A percentile compares a stretch with the other conserved stretches of the same genome.
Conservation (phyloP, 768 basidiomycete genomes). For the Amyloporia xantha region DNA sequence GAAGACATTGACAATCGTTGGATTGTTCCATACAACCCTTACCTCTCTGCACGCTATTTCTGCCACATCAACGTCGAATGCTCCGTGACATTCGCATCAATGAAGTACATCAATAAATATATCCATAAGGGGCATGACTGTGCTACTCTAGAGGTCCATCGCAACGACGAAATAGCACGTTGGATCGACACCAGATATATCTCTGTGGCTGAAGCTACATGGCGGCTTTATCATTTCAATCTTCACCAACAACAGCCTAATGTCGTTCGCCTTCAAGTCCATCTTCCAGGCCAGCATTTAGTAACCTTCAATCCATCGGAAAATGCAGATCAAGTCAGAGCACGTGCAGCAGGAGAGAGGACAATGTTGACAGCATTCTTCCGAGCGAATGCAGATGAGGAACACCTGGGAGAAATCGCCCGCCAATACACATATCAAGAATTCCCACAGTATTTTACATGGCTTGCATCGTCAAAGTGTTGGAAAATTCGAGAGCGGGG, state of each 20-base stretch:
- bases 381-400: conserved; percentile 10
- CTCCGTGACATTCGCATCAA: conserved; percentile 27
- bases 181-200: conserved; percentile 36
- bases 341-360: conserved; percentile 9
- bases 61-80: conserved; percentile 50
- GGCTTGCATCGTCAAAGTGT: conserved; percentile 12
- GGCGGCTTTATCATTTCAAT: conserved; percentile 26
- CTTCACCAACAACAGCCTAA: conserved; percentile 19
- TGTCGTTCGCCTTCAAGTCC: conserved; percentile 36
- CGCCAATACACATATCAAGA: conserved; percentile 29
- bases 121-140: conserved; percentile 43
- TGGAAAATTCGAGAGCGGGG: conserved; percentile 27
- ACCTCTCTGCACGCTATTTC: conserved; percentile 28
- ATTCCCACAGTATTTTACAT: conserved; percentile 29
- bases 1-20: conserved; percentile 26
- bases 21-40: conserved; percentile 37
- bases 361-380: conserved; percentile 29
- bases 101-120: conserved; percentile 46
- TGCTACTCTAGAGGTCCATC: conserved; percentile 27
- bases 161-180: conserved; percentile 27
- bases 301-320: conserved; percentile 32
- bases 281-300: conserved; percentile 32
- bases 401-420: conserved; percentile 12
- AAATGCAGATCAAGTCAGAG: conserved; percentile 9
- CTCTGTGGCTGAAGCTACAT: conserved; percentile 28